Conservation (phyloP, 139 green algal species). For the Closterium sp. region DNA sequence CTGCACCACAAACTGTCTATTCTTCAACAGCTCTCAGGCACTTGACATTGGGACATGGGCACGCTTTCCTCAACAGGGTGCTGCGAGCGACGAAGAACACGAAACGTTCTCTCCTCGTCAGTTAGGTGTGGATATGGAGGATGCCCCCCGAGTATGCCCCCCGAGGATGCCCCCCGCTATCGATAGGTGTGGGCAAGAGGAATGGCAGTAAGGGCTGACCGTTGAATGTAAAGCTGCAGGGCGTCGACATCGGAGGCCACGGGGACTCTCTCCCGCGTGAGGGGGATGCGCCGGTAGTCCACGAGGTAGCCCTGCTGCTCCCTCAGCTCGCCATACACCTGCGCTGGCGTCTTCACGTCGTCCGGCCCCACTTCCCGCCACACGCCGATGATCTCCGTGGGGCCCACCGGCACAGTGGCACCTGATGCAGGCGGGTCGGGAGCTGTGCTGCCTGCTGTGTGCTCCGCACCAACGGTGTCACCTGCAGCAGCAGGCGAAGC, state of each 20-base stretch:
- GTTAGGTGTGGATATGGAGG: too few species aligned
- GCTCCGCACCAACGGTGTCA: background rate
- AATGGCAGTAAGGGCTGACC: background rate
- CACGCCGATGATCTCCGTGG: conserved; percentile 18
- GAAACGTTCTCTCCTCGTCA: too few species aligned
- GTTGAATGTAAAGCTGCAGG: conserved; percentile 1
- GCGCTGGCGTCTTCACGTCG: conserved; percentile 15
- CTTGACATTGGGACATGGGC: too few species aligned
- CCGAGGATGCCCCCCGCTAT: too few species aligned
- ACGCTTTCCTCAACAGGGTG: too few species aligned
- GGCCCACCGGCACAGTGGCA: background rate
- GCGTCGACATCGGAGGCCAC: conserved; percentile 16
- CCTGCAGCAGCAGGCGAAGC: too few species aligned
- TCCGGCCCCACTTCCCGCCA: conserved; percentile 4
- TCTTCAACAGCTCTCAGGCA: too few species aligned
- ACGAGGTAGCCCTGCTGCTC: conserved; percentile 1
- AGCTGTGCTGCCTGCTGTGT: background rate
- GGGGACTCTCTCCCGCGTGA: conserved; percentile 18
- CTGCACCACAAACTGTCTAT: too few species aligned
- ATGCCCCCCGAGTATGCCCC: too few species aligned
- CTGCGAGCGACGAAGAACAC: too few species aligned
- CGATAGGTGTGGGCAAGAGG: too few species aligned
- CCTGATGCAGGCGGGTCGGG: background rate
- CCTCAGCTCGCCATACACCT: conserved; percentile 15
- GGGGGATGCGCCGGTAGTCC: conserved; percentile 17